Base-by-base conservation (phyloP, 768 basidiomycete species). In the Melanogaster broomeanus region DNA sequence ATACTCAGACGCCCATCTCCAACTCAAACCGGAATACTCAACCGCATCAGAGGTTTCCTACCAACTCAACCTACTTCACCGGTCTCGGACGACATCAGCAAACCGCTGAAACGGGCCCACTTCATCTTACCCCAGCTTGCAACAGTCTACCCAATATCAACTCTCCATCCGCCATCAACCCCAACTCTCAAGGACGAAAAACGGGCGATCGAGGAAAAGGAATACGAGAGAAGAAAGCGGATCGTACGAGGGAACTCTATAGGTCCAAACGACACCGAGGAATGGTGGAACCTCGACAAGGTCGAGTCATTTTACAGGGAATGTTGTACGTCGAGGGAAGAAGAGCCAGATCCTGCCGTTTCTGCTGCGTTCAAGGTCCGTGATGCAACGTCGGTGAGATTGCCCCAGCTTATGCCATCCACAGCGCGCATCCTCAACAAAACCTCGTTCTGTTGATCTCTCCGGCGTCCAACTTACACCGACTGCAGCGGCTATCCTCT, bases 81-180 rank as follows among this genome's bases (percentile, higher is more conserved):
- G 3, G 15, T 35, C 34, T 24, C 62, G n/a, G 69, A 69, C 44
- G 81, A 82, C 61, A 74, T 81, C 41, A 67, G 71, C 31, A 82
- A 78, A 61, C 82, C 90, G 11, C 77, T 96, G 56, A 93, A 90
- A 63, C 74, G 90, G 44, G 97, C 95, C 0, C 90, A 96, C 61
- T 98, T 98, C 65, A 90, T 96, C 57, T 74, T 97, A 12, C 91
- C 91, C 0, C 81, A 89, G 59, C 81, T 97, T 59, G 85, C 83
- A 28, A 90, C 89, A 21, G 84, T 94, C 28, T 98, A 98, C 67
- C 93, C 94, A 0, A 95, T 98, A 66, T 89, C 88, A 24, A 83
- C 87, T 2, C 60, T 85, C 15, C 88, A 88, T 45, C 90, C 96
- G 7, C 95, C 95, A 2, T 89, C 84, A 42, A 90, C 84, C 3